Base-by-base conservation (phyloP, 257 asterid genomes). In the Verbascum thapsus region DNA sequence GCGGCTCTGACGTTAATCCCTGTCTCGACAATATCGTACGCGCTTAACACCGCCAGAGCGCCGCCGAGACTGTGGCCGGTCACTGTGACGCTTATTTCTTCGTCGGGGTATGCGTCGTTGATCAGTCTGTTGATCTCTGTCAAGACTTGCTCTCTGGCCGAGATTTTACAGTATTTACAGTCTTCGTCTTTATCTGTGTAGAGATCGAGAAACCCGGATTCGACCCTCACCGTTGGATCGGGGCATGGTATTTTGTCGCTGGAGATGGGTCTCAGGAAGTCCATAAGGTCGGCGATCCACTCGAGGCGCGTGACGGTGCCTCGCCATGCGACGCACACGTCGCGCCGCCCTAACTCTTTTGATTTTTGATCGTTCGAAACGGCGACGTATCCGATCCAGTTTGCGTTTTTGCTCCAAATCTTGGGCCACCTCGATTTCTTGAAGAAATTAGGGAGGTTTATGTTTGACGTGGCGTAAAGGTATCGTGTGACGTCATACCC, bases 261-360 rank as follows among this genome's bases (percentile, higher is more conserved):
- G 0, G 80, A 73, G n/a, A 76, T 49, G 0, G 81, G 72, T 34
- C 71, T 53, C 32, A 79, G 70, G 12, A 38, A 68, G 38, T 78
- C 78, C 78, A 52, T 71, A 43, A 82, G 9, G 34, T 82, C 83
- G 0, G 74, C 68, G 1, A 70, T 51, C 85, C 88, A 82, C 30
- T 82, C 88, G 3, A 79, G 67, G 18, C 67, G 63, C 2, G 85
- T 82, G 39, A 76, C 81, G 0, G 88, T 78, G 6, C 88, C 88
- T 23, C 88, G 42, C 88, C 88, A 82, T 7, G 81, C 60, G 7
- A 82, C 65, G 34, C 74, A 34, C 8, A 82, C 56, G 60, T 79
- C 88, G 1, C 85, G 75, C 0, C 85, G 78, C 3, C 88, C 85
- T 19, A 82, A 48, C 0, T 58, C 55, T n/a, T 58, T 68, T 8